Evolutionary conservation across 345 rosid genomes (phyloP).

Genomic region (Barbarea vulgaris): DNA sequence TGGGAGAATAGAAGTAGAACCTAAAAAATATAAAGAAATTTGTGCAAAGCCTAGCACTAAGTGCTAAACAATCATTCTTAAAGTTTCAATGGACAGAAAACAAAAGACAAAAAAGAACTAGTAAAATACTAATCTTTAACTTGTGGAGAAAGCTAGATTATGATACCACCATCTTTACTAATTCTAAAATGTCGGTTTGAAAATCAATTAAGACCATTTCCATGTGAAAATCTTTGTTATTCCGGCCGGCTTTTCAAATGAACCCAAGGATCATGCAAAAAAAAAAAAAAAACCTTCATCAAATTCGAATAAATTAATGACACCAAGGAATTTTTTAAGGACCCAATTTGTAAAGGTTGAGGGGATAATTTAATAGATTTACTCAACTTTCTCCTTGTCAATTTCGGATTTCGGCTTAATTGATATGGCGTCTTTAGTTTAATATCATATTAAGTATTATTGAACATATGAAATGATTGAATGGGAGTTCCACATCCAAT

Average conservation of each 20-base stretch:
- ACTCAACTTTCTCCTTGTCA: not conserved
- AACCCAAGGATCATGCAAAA: not conserved
- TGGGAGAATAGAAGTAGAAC: not conserved
- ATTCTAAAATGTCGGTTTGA: not conserved
- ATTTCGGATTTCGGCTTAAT: not conserved
- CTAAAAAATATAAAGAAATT: not conserved
- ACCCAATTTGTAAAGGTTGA: not conserved
- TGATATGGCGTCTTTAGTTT: not conserved
- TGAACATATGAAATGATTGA: constrained; percentile 26
- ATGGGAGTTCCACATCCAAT: constrained; percentile 15
- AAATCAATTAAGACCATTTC: not conserved
- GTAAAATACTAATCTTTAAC: no score
- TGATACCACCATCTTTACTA: not conserved
- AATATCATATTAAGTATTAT: not conserved
- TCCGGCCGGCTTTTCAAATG: not conserved
- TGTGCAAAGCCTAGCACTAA: not conserved
- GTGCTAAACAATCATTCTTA: not conserved
- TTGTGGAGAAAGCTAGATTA: not conserved
- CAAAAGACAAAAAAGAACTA: not conserved
- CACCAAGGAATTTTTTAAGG: not conserved
- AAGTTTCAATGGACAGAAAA: not conserved
- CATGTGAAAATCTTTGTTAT: not conserved
- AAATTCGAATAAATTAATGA: not conserved
- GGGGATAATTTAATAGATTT: not conserved
- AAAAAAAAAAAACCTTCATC: not conserved